Base-by-base conservation (phyloP, 2,329 filamentous ascomycete genomes). In the Pezizomycotina sp. region DNA sequence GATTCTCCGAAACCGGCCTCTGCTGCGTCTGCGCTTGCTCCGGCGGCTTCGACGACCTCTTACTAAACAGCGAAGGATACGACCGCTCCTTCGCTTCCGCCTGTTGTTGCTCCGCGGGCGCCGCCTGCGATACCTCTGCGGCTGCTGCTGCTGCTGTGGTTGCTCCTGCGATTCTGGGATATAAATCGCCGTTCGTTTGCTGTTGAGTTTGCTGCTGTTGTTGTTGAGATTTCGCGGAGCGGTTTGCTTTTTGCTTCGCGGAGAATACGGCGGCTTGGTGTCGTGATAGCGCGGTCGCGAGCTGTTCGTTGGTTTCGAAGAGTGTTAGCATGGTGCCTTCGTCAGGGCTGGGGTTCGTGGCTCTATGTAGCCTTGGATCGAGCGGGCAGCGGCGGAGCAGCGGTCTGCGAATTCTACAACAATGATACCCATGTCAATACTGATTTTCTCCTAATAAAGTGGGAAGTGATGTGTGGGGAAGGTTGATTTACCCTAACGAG, bases 261-360 rank as follows among this genome's bases (percentile, higher is more conserved):
- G 41, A 44, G 28, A 44, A 44, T 13, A 91, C 62, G 6, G 82
- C 77, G 36, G 83, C 73, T 57, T 92, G 81, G 56, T 93, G 81
- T 53, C 82, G 74, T 46, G 74, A 89, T 25, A 86, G 65, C 0
- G 84, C 76, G 27, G 79, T 71, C 43, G 81, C 79, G 19, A 98
- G 64, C 54, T 86, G 78, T 57, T 95, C 89, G 55, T 92, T 92
- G 9, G 82, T 89, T 57, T 93, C 83, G 52, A 98, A 92, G 44
- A 98, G 62, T 9, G 74, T 84, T 54, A 89, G 74, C 69, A 95
- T 82, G 1, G 86, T 95, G 48, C 92, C 77, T 52, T 92, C 86
- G 56, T 95, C 89, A 0, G 86, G 84, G 1, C 70, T 55, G 0
- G 86, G 84, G 4, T 27, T 43, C 53, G 81, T 69, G 29, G 74